Percentiles rank a stretch among this genome's conserved stretches.
phyloP scores from a whole-genome alignment of 148 eudicot genomes.

The Vaccinium macrocarpon region DNA sequence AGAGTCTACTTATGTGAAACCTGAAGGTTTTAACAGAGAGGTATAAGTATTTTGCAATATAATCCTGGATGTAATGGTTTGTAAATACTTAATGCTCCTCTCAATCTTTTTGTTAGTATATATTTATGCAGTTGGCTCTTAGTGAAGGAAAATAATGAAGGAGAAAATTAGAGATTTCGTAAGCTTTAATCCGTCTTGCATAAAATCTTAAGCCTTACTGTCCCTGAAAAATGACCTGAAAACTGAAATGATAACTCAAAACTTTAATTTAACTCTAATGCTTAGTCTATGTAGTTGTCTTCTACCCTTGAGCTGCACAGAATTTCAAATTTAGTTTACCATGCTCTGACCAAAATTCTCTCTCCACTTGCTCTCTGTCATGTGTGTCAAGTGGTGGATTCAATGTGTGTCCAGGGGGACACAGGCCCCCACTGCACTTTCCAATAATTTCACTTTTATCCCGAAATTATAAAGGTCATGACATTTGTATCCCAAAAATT shows the following conservation, averaged over 20 bases:
- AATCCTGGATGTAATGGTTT: too few species aligned
- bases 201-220: background rate
- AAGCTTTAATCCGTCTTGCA: background rate
- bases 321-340: background rate
- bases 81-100: background rate
- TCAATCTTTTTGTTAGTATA: background rate
- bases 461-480: too few species aligned
- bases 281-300: background rate
- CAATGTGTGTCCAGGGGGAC: too few species aligned
- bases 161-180: background rate
- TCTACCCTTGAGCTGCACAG: background rate
- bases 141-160: background rate
- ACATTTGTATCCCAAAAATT: too few species aligned
- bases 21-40: constrained; percentile 79
- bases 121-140: background rate
- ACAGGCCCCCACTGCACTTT: too few species aligned
- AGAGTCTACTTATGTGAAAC: constrained; percentile 90
- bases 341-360: background rate
- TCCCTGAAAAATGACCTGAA: background rate
- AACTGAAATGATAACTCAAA: background rate
- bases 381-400: too few species aligned
- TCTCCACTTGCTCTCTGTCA: background rate
- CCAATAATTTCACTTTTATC: too few species aligned
- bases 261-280: background rate
- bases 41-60: constrained; percentile 30